Evolutionary conservation across 2,329 filamentous ascomycete species (phyloP).

Genomic region (Fonsecaea pugnacius): DNA sequence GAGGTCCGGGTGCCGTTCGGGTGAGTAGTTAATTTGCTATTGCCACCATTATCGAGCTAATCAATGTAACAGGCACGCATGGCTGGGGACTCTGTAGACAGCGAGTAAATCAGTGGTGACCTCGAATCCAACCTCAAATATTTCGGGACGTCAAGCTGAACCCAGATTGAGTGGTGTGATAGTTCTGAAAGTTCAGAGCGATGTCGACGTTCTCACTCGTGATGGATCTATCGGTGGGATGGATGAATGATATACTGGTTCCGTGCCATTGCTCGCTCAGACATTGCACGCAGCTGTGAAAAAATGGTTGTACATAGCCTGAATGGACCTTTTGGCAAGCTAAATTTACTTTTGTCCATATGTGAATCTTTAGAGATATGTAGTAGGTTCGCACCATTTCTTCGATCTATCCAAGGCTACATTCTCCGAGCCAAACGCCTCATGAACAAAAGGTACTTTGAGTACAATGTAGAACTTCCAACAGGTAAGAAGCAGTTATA

Average conservation of each 20-base stretch:
- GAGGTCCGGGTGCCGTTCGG: slow-evolving; percentile 68
- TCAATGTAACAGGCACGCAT: slow-evolving; percentile 21
- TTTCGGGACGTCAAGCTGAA: slow-evolving; percentile 14
- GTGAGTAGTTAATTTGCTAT: slow-evolving; percentile 56
- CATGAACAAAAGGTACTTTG: background rate
- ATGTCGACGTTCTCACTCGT: background rate
- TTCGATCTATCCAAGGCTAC: background rate
- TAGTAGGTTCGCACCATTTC: background rate
- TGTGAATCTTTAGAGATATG: background rate
- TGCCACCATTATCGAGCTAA: slow-evolving; percentile 15
- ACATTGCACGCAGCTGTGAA: background rate
- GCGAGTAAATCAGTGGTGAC: slow-evolving; percentile 4
- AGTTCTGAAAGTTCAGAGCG: background rate
- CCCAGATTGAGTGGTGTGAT: background rate
- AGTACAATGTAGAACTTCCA: background rate
- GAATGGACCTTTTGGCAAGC: background rate
- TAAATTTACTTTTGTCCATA: background rate
- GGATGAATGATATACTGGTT: background rate
- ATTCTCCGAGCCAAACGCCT: background rate
- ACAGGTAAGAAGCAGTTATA: too few relatives aligned
- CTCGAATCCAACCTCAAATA: slow-evolving; percentile 5
- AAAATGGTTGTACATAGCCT: background rate
- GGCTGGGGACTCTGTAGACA: slow-evolving; percentile 24
- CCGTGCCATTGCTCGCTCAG: background rate
- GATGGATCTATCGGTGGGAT: background rate